Percentiles rank a stretch among this genome's conserved stretches.
phyloP scores from a whole-genome alignment of 169 alveolate genomes.

The Plasmodium berghei region DNA sequence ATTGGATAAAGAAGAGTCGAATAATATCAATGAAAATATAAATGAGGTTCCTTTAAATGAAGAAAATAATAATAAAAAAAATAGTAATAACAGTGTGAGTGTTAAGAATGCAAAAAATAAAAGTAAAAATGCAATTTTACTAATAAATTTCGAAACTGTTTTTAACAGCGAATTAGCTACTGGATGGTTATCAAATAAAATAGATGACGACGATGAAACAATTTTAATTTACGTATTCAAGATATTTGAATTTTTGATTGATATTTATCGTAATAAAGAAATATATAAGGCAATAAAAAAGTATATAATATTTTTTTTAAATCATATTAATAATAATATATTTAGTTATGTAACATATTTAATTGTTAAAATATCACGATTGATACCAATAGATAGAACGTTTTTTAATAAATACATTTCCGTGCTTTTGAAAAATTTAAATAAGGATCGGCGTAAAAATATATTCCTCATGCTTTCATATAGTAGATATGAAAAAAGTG shows the following conservation, averaged over 20 bases:
- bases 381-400: conserved; percentile 42
- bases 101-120: background rate
- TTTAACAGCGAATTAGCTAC: conserved; percentile 40
- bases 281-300: conserved; percentile 36
- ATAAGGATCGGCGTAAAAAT: conserved; percentile 40
- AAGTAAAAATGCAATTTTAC: conserved; percentile 11
- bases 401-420: conserved; percentile 70
- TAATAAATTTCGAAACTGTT: conserved; percentile 58
- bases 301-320: conserved; percentile 54
- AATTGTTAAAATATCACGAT: conserved; percentile 28
- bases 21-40: background rate
- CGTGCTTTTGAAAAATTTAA: conserved; percentile 60
- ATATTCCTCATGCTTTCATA: conserved; percentile 54
- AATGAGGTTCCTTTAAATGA: background rate
- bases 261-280: conserved; percentile 56
- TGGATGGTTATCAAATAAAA: conserved; percentile 56
- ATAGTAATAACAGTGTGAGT: background rate
- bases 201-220: conserved; percentile 71
- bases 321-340: conserved; percentile 28
- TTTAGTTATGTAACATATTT: conserved; percentile 64
- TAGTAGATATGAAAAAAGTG: conserved; percentile 43
- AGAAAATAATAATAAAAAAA: background rate
- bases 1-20: too few relatives aligned
- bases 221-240: conserved; percentile 32
- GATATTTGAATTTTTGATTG: conserved; percentile 38